Conservation (phyloP, 495 filamentous ascomycete species). For the Xylaria venustula region DNA sequence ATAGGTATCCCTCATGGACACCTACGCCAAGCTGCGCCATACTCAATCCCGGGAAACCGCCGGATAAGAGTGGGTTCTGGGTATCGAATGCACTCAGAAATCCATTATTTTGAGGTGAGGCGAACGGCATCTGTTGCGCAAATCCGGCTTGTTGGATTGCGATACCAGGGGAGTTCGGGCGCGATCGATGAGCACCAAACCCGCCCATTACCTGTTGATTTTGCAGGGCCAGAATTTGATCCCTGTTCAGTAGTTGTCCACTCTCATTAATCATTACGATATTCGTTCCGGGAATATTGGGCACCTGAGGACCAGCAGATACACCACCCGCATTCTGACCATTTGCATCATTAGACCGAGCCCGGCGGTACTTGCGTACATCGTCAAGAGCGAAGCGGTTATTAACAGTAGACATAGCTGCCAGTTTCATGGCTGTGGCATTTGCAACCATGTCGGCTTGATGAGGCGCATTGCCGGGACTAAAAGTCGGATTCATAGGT, state of each 20-base stretch:
- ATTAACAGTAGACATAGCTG: conserved; percentile 94
- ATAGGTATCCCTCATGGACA: conserved; percentile 82
- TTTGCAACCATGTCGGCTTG: conserved; percentile 99
- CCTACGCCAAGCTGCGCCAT: conserved; percentile 71
- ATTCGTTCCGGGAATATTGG: conserved; percentile 58
- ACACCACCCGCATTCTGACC: conserved; percentile 44
- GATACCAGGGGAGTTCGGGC: conserved; percentile 88
- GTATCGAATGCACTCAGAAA: conserved; percentile 89
- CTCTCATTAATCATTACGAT: conserved; percentile 89
- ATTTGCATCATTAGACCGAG: conserved; percentile 84
- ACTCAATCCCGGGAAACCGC: conserved; percentile 67
- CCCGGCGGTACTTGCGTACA: conserved; percentile 87
- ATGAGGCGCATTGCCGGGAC: conserved; percentile 52
- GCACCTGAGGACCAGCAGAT: conserved; percentile 42
- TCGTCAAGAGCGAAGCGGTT: conserved; percentile 97
- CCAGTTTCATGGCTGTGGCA: conserved; percentile 97
- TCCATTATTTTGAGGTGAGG: conserved; percentile 91
- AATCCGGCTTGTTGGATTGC: conserved; percentile 69
- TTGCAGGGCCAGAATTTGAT: conserved; percentile 85
- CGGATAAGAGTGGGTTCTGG: conserved; percentile 67
- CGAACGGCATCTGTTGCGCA: conserved; percentile 67
- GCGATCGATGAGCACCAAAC: conserved; percentile 78
- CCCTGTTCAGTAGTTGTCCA: conserved; percentile 79
- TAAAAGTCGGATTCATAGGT: conserved; percentile 87
- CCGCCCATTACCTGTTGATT: conserved; percentile 73